These are phyloP conservation scores for Coccomyxa sp. DNA, from an alignment of 139 green algal genomes.

Conservation along the genomic window DNA sequence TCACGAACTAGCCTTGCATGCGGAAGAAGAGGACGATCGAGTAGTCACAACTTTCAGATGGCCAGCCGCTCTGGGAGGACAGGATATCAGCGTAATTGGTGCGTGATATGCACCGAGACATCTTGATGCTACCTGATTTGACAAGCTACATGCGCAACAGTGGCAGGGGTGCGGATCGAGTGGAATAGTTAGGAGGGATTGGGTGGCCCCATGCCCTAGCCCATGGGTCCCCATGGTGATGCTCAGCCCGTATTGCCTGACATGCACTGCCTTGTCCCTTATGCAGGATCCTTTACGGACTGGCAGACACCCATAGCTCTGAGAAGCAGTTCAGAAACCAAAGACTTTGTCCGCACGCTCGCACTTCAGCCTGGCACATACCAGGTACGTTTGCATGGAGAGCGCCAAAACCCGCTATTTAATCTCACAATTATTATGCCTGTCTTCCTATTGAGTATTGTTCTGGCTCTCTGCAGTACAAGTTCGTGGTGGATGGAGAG, in stretches of 20 bases:
- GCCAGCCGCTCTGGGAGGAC: constrained; percentile 30
- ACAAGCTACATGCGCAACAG: no score
- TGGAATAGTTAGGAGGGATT: no score
- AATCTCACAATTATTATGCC: background rate
- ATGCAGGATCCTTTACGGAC: constrained; percentile 33
- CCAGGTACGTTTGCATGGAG: constrained; percentile 7
- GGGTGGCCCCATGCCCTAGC: no score
- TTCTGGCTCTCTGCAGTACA: constrained; percentile 37
- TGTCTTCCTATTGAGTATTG: background rate
- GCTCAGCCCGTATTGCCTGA: no score
- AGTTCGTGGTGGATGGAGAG: constrained; percentile 52
- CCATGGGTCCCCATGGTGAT: no score
- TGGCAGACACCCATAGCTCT: constrained; percentile 32
- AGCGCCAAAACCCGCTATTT: no score
- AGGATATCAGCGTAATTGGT: constrained; percentile 28
- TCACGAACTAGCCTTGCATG: no score
- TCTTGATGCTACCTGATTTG: background rate
- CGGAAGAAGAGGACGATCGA: background rate
- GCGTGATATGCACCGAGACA: background rate
- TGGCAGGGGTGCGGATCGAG: no score
- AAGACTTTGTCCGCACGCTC: constrained; percentile 41
- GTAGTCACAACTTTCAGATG: constrained; percentile 40
- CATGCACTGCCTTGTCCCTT: no score
- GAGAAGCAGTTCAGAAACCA: constrained; percentile 5
- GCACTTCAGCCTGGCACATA: constrained; percentile 14